Base-by-base conservation (phyloP, 2,329 filamentous ascomycete species). In the Venturia pyrina region DNA sequence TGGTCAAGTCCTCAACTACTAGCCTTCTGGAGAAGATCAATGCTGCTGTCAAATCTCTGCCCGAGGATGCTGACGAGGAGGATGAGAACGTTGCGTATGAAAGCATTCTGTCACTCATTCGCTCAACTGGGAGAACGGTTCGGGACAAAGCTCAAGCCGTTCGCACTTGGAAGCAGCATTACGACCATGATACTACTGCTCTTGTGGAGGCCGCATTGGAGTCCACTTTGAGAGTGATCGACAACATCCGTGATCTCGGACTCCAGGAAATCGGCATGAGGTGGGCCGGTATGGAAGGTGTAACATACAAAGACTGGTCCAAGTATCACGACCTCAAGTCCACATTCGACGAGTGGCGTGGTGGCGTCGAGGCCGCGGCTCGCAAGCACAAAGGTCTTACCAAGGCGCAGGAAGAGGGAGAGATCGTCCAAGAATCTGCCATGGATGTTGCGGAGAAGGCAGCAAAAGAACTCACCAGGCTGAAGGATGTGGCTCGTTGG, bases 231-330 rank as follows among this genome's bases (percentile, higher is more conserved):
- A 84, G 88, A 72, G 91, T 96, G 19, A 84, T 97, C 41, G 89
- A 93, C 69, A 85, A 86, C 72, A 93, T 95, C 67, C 87, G 90
- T 53, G 89, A 93, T 71, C 82, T 96, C 44, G 91, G 92, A 6
- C 82, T 97, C 43, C 91, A 96, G 74, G 91, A 96, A 75, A 91
- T 97, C 65, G 93, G 93, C 66, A 93, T 96, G 87, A 83, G 79
- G 67, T 99, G 95, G 93, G 92, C 93, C 15, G 96, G 91, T 88
- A 95, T 92, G 79, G 92, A 98, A 66, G 91, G 91, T 41, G 85
- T 99, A 68, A 96, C 93, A 1, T 97, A 99, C 81, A 93, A 96
- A 75, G 92, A 99, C 75, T 99, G 95, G 95, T 86, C 89, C 67
- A 95, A 93, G 75, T 99, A 96, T 73, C 92, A 98, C 75, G 86